These are phyloP conservation scores for Capronia coronata DNA, from an alignment of 2,329 filamentous ascomycete species.

Conservation along the genomic window DNA sequence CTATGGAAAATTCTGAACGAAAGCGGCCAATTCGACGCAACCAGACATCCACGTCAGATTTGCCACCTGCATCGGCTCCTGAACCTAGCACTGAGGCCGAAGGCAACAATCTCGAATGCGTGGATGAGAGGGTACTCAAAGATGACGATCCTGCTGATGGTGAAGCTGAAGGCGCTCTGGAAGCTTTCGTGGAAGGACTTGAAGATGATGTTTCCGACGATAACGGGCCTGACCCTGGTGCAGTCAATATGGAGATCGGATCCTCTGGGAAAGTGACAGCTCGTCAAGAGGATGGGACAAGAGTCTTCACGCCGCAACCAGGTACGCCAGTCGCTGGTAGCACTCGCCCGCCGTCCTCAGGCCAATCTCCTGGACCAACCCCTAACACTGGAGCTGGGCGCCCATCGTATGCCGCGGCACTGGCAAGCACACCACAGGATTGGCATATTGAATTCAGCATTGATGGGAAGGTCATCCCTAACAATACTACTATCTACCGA, in stretches of 20 bases:
- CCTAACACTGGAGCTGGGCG: slow-evolving; percentile 43
- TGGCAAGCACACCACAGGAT: slow-evolving; percentile 75
- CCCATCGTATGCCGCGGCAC: slow-evolving; percentile 71
- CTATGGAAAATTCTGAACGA: slow-evolving; percentile 38
- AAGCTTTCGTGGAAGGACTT: slow-evolving; percentile 83
- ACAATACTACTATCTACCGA: slow-evolving; percentile 92
- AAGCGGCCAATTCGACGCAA: slow-evolving; percentile 59
- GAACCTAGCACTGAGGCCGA: slow-evolving; percentile 55
- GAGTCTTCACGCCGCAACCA: slow-evolving; percentile 70
- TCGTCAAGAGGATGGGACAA: slow-evolving; percentile 82
- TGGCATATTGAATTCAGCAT: slow-evolving; percentile 98
- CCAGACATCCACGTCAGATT: slow-evolving; percentile 48
- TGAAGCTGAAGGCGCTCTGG: slow-evolving; percentile 55
- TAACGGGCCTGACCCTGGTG: slow-evolving; percentile 70
- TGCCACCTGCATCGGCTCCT: slow-evolving; percentile 47
- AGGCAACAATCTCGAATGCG: slow-evolving; percentile 76
- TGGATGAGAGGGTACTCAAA: slow-evolving; percentile 78
- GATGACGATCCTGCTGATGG: slow-evolving; percentile 60
- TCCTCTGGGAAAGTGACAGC: slow-evolving; percentile 83
- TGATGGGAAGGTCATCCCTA: slow-evolving; percentile 72
- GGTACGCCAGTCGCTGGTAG: slow-evolving; percentile 34
- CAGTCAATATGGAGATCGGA: slow-evolving; percentile 85
- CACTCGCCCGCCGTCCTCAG: slow-evolving; percentile 28
- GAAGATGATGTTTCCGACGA: slow-evolving; percentile 76
- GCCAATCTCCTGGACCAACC: slow-evolving; percentile 39